Evolutionary conservation across 2,329 filamentous ascomycete genomes (phyloP).

Genomic region (Rhinocladiella similis): DNA sequence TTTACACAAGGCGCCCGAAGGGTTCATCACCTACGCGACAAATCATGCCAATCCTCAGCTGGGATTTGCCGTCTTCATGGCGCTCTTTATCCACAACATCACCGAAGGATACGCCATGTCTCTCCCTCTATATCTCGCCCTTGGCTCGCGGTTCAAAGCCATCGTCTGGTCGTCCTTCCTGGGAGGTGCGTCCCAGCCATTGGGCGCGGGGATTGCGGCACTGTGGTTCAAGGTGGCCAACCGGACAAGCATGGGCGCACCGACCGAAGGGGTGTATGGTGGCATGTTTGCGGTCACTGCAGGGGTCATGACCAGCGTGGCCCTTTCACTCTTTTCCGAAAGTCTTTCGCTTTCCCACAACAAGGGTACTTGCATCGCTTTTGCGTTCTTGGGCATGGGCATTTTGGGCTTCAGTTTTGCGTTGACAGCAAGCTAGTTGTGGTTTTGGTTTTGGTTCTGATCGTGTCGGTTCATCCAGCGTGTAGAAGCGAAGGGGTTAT

Average conservation of each 20-base stretch:
- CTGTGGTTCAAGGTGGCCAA: slow-evolving; percentile 78
- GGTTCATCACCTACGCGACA: slow-evolving; percentile 88
- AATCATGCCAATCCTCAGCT: slow-evolving; percentile 91
- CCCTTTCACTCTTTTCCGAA: slow-evolving; percentile 84
- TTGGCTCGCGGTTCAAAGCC: slow-evolving; percentile 75
- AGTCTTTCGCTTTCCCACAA: slow-evolving; percentile 79
- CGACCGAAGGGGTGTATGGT: slow-evolving; percentile 56
- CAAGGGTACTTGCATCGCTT: slow-evolving; percentile 72
- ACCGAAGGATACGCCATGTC: slow-evolving; percentile 95
- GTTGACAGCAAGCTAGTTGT: slow-evolving; percentile 59
- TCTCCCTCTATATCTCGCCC: slow-evolving; percentile 86
- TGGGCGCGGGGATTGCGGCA: slow-evolving; percentile 80
- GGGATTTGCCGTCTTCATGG: slow-evolving; percentile 90
- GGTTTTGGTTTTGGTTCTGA: not conserved
- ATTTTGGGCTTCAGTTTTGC: slow-evolving; percentile 83
- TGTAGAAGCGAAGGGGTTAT: not conserved
- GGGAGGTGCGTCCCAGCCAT: slow-evolving; percentile 82
- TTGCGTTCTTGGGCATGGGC: slow-evolving; percentile 81
- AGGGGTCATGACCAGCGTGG: slow-evolving; percentile 94
- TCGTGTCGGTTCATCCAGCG: not conserved
- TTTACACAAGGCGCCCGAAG: slow-evolving; percentile 89
- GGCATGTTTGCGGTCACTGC: slow-evolving; percentile 83
- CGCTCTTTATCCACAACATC: slow-evolving; percentile 97
- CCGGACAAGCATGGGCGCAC: slow-evolving; percentile 40
- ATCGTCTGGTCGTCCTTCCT: slow-evolving; percentile 82